phyloP scores from a whole-genome alignment of 106 monocot species.

The Dioscorea dumetorum region DNA sequence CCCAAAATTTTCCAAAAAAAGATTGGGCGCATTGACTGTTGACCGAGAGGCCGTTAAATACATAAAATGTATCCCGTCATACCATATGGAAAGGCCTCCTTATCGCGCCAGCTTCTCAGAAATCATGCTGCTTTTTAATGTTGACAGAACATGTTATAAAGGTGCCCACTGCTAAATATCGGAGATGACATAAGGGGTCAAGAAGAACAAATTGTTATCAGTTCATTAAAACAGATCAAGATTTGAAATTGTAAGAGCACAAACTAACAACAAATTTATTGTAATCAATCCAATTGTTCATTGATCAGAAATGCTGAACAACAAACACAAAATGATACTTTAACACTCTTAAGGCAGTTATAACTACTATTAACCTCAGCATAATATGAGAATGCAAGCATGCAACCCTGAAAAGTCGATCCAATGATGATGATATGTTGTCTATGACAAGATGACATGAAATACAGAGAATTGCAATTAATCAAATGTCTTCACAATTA shows the following conservation, averaged over 20 bases:
- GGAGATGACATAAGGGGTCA: slow-evolving; percentile 8
- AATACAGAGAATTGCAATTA: too few species aligned
- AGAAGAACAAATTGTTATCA: background rate
- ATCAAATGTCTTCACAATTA: too few species aligned
- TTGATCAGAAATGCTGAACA: too few species aligned
- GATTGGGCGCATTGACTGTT: slow-evolving; percentile 11
- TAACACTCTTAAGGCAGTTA: too few species aligned
- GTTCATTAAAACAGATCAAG: background rate
- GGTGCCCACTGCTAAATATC: slow-evolving; percentile 25
- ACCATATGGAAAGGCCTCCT: slow-evolving; percentile 36
- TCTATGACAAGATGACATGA: too few species aligned
- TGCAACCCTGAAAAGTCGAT: too few species aligned
- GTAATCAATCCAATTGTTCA: too few species aligned
- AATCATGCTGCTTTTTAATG: slow-evolving; percentile 38
- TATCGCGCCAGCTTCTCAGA: slow-evolving; percentile 34
- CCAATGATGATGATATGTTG: too few species aligned
- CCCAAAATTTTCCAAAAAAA: slow-evolving; percentile 5
- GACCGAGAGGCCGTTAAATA: slow-evolving; percentile 16
- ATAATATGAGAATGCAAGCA: too few species aligned
- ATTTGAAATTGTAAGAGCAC: background rate
- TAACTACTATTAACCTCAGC: too few species aligned
- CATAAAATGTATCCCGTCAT: slow-evolving; percentile 37
- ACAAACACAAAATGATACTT: too few species aligned
- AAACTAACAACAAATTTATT: too few species aligned
- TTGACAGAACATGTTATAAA: slow-evolving; percentile 40